Conservation (phyloP, 208 protist species). For the Angomonas deanei region DNA sequence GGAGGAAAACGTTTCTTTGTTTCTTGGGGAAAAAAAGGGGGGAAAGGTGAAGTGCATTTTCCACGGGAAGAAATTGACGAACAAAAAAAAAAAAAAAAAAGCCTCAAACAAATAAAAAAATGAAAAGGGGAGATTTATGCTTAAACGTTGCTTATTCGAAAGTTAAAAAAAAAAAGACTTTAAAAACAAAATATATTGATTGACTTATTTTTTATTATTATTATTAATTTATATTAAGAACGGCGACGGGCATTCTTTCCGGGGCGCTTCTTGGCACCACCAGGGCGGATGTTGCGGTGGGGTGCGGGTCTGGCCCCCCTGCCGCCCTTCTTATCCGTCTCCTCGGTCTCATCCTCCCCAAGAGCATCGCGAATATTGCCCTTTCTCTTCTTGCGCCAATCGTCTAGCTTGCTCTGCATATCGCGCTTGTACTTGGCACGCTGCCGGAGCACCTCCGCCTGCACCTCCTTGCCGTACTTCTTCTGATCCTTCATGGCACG, state of each 20-base stretch:
- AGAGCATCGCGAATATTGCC: constrained; percentile 70
- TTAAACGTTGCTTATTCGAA: background rate
- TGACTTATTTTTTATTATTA: background rate
- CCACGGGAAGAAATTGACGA: too few relatives aligned
- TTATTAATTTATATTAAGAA: constrained; percentile 16
- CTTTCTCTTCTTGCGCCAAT: constrained; percentile 84
- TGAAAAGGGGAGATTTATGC: background rate
- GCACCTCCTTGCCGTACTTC: constrained; percentile 94
- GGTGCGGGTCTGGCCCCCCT: constrained; percentile 12
- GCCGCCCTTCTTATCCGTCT: constrained; percentile 11
- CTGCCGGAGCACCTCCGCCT: constrained; percentile 91
- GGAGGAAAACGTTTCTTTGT: too few relatives aligned
- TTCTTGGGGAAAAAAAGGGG: background rate
- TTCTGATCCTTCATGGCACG: constrained; percentile 92
- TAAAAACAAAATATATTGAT: too few relatives aligned
- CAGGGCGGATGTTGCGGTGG: constrained; percentile 49
- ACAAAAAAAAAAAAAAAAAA: background rate
- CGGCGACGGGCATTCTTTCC: constrained; percentile 83
- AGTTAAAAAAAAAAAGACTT: too few relatives aligned
- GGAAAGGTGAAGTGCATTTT: background rate
- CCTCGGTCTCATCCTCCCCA: constrained; percentile 41
- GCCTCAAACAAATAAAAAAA: constrained; percentile 5
- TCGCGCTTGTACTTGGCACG: constrained; percentile 92
- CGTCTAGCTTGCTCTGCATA: constrained; percentile 76
- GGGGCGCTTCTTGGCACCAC: constrained; percentile 65